phyloP scores from a whole-genome alignment of 306 rosid species.

The Begonia fuchsioides region DNA sequence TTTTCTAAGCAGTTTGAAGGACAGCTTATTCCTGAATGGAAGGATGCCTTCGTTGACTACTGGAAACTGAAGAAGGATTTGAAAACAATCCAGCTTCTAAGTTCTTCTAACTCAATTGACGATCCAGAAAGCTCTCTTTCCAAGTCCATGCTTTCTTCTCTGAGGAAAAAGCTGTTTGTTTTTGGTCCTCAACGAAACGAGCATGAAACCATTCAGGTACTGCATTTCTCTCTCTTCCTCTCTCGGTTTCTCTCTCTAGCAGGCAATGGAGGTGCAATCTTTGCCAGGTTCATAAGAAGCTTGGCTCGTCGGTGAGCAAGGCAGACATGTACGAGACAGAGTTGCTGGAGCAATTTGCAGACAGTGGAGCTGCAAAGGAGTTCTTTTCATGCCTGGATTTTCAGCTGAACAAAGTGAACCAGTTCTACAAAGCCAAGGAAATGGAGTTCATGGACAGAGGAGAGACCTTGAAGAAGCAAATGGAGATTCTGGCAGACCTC shows the following conservation, averaged over 20 bases:
- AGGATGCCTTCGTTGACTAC: conserved; percentile 90
- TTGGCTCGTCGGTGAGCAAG: conserved; percentile 55
- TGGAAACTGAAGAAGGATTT: conserved; percentile 74
- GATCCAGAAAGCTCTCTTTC: conserved; percentile 20
- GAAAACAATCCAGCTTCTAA: conserved; percentile 45
- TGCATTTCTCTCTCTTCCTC: not conserved
- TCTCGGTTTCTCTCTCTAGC: not conserved
- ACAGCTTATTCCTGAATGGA: conserved; percentile 96
- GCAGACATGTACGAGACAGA: conserved; percentile 91
- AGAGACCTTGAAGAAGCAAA: conserved; percentile 64
- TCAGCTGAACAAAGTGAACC: conserved; percentile 83
- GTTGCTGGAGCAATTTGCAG: conserved; percentile 68
- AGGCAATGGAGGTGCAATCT: not conserved
- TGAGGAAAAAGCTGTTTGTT: conserved; percentile 30
- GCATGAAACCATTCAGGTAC: conserved; percentile 87
- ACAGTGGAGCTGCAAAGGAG: conserved; percentile 63
- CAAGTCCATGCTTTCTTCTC: conserved; percentile 33
- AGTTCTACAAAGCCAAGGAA: conserved; percentile 64
- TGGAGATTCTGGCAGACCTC: conserved; percentile 62
- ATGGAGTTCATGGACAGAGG: conserved; percentile 81
- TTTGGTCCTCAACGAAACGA: conserved; percentile 56
- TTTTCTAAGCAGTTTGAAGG: conserved; percentile 90
- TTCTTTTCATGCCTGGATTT: conserved; percentile 71
- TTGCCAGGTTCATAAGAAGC: conserved; percentile 72
- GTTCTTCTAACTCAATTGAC: conserved; percentile 14